Evolutionary conservation across 306 rosid species (phyloP).

Genomic region (Dryas alaskensis): DNA sequence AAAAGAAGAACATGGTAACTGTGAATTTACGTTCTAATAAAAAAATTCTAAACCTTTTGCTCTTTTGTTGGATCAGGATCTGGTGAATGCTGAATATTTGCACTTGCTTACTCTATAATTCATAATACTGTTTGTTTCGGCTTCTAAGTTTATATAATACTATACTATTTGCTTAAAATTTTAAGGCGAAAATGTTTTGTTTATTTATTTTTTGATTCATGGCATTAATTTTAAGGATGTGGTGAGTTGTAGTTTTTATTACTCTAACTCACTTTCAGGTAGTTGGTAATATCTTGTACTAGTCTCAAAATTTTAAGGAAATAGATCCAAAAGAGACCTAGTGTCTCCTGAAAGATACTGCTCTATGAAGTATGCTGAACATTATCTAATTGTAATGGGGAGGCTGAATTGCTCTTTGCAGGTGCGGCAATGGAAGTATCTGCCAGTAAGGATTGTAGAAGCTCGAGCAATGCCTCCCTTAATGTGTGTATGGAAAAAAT

Average conservation of each 20-base stretch:
- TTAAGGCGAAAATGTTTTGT: too few relatives aligned
- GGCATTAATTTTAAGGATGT: too few relatives aligned
- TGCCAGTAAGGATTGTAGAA: conserved; percentile 27
- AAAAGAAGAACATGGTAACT: not conserved
- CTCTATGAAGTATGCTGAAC: not conserved
- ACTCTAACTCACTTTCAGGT: not conserved
- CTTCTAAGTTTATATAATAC: not conserved
- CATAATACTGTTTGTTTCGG: not conserved
- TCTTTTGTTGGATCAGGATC: not conserved
- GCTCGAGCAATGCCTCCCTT: conserved; percentile 16
- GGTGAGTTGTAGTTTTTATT: not conserved
- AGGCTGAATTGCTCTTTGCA: conserved; percentile 25
- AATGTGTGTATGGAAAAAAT: conserved; percentile 10
- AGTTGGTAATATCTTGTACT: not conserved
- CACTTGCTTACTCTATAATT: not conserved
- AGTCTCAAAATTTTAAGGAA: not conserved
- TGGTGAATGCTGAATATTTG: not conserved
- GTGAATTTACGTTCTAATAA: not conserved
- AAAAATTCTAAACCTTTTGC: not conserved
- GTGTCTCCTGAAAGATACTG: not conserved
- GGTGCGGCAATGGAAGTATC: conserved; percentile 42
- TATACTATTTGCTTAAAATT: not conserved
- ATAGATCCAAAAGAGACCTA: not conserved
- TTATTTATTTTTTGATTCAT: too few relatives aligned
- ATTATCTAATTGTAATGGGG: not conserved